Base-by-base conservation (phyloP, 2,329 filamentous ascomycete species). In the Arthrobotrys sinensis region DNA sequence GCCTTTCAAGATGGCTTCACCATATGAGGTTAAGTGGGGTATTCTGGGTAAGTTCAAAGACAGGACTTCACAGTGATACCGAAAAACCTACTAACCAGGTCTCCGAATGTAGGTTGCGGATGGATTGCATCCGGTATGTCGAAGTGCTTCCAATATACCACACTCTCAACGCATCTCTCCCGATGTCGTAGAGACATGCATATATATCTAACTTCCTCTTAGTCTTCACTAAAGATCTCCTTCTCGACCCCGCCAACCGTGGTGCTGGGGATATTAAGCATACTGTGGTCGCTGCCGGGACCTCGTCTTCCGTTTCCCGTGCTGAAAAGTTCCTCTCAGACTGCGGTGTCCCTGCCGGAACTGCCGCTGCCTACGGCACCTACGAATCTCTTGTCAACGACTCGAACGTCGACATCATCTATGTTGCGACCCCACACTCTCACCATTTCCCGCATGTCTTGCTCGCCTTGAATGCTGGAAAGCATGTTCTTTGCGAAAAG, bases 401-500 rank as follows among this genome's bases (percentile, higher is more conserved):
- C 83, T 86, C 91, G 5, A 88, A 93, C 82, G 89, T 97, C 80
- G 92, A 97, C 84, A 92, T 96, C 81, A 85, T 97, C 85, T 97
- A 97, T 84, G 89, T 97, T 70, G 93, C 93, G 24, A 97, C 94
- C 3, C 94, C 94, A 14, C 94, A 97, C 86, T 94, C 92, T 82
- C 94, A 97, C 84, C 94, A 97, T 86, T 97, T 94, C 86, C 93
- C 96, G 84, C 95, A 97, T 85, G 89, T 90, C 80, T 93, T 94
- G 89, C 88, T 96, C n/a, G 92, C 91, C 50, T 87, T 97, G 45
- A 89, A 93, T 80, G 92, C 92, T 6, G 92, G 93, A 82, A 97
- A 97, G 87, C 88, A 95, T 82, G 93, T 97, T 34, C 88, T 97
- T 38, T 97, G 93, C 84, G 94, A 97, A 85, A 97, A 97, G 87